Percentiles rank a stretch among this genome's conserved stretches.
Conservation (phyloP, 2,329 filamentous ascomycete genomes). For the Ramichloridium luteum region DNA sequence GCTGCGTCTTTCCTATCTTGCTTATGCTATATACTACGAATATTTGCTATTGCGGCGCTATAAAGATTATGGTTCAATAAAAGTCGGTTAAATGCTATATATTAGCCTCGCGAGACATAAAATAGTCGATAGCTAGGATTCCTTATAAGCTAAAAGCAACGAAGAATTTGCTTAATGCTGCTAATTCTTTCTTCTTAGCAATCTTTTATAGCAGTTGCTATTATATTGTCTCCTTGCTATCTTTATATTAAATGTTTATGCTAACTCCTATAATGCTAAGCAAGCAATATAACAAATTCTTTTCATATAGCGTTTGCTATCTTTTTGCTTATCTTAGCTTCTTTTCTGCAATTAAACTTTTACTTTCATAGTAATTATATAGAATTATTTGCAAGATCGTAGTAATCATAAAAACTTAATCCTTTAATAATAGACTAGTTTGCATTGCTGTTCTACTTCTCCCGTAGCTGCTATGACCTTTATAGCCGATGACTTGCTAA, state of each 20-base stretch:
- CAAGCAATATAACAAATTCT: conserved; percentile 13
- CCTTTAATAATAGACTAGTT: conserved; percentile 6
- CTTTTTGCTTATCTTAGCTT: conserved; percentile 12
- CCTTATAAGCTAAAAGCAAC: conserved; percentile 12
- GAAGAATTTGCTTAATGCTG: conserved; percentile 1
- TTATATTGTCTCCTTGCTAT: no score
- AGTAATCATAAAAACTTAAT: conserved; percentile 7
- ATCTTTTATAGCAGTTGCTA: conserved; percentile 4
- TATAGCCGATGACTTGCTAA: conserved; percentile 16
- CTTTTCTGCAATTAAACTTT: conserved; percentile 4
- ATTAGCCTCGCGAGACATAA: conserved; percentile 15
- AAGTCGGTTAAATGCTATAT: conserved; percentile 12
- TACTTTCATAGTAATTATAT: conserved; percentile 6
- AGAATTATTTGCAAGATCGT: conserved; percentile 9
- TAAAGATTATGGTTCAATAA: conserved; percentile 8
- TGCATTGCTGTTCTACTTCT: conserved; percentile 2
- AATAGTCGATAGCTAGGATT: conserved; percentile 11
- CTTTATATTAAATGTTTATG: no score
- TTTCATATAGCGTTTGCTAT: conserved; percentile 6
- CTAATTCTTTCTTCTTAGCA: background rate
- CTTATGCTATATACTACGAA: conserved; percentile 19
- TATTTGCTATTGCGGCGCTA: conserved; percentile 6
- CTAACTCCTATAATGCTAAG: conserved; percentile 12
- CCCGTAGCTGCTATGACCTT: conserved; percentile 8
- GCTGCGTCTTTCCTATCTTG: conserved; percentile 23